Evolutionary conservation across 202 grass and related monocot species (phyloP), one percentile per base, ranked within the genome.

Genomic region (Carex arenaria): DNA sequence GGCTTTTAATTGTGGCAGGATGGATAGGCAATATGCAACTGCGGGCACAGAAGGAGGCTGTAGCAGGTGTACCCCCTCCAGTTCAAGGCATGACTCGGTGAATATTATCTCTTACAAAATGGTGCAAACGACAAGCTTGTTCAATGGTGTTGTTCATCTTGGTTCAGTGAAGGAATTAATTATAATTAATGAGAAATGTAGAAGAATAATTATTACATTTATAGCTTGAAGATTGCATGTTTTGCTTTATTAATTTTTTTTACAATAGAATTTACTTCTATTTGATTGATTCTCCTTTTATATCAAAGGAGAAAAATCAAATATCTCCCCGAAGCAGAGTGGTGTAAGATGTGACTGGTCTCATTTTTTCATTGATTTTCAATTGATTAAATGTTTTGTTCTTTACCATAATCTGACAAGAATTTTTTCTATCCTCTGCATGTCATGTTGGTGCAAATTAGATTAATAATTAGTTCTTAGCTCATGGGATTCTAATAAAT

Each of bases 1-100:
- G 17, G 15, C 3, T 78, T 57, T 18, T 32, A 20, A 59, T 77
- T 57, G 49, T 78, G 31, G n/a, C 62, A 82, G 62, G 80, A 69
- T 82, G 64, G 64, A 6, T 53, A 57, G 80, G 63, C 19, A 82
- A 82, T 82, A 56, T 82, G 64, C 43, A 82, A 53, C 40, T 82
- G 43, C 45, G 11, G 61, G 60, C 30, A 30, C 80, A 82, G 51
- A 67, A 49, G 0, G 34, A 31, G 26, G 63, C 64, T 40, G 40
- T 15, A 65, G 13, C 36, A 32, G 20, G 13, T 12, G 64, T n/a
- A 15, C 42, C 78, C 0, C 56, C 78, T 28, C 38, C 38, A n/a
- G 60, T 67, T 11, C 80, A 82, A 82, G 47, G 23, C 22, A 82
- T 82, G 80, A 13, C 22, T 69, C 45, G 47, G 47, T 82, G 64